Evolutionary conservation across 345 rosid genomes (phyloP), one percentile per base, ranked within the genome.

Genomic region (Bretschneidera sinensis): DNA sequence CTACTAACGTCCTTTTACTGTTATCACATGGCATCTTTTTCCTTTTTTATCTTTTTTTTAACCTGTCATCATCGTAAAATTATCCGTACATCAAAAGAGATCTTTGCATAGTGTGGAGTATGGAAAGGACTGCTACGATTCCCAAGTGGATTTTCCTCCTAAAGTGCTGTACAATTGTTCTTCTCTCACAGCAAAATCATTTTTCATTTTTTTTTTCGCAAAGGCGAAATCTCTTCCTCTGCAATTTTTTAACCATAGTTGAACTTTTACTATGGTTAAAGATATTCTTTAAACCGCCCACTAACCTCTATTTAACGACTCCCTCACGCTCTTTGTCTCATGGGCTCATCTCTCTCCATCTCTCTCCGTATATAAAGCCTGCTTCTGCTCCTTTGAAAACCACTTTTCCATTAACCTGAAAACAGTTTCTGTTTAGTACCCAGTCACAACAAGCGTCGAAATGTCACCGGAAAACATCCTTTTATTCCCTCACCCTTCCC

Each of bases 391-490:
- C 20, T 55, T 15, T 11, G 10, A 0, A n/a, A n/a, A n/a, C n/a
- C n/a, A n/a, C n/a, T n/a, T 25, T 59, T 51, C 48, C 59, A 3
- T 24, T n/a, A 33, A 17, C 60, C 10, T 17, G 8, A 43, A 51
- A 61, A 48, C 39, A 24, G 19, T 35, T 28, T 28, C 33, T 28
- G 33, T 28, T 28, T 3, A 28, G 3, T 8, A 28, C 33, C 33
- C 8, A 28, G 33, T 28, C 5, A 28, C 33, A 28, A 28, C 33
- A 28, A 28, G 33, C 33, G 33, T 62, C 17, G 34, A 63, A 55
- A 80, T 81, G 85, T 68, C 83, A 18, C 55, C 71, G 0, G 80
- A 78, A 47, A 43, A 59, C 62, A 48, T 59, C 45, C 53, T 64
- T 21, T 31, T 68, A 13, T 66, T 76, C 54, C 13, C 53, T 43